Percentiles rank a stretch among this genome's conserved stretches.
Evolutionary conservation across 2,329 filamentous ascomycete genomes (phyloP).

Genomic region (Trichophyton equinum): DNA sequence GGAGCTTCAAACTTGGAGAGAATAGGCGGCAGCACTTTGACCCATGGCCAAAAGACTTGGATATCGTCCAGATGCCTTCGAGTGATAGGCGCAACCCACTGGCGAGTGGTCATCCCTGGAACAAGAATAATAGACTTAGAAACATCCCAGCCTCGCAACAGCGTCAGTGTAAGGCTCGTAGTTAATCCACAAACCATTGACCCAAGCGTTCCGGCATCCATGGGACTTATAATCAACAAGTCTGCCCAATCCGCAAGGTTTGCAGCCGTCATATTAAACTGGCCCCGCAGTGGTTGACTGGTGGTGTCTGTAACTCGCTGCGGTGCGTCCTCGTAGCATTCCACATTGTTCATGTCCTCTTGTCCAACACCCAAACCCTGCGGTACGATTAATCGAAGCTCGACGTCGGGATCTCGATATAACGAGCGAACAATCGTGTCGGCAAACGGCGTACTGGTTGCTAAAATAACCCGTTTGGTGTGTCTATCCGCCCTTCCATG

Average conservation of each 20-base stretch:
- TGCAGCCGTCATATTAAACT: conserved; percentile 32
- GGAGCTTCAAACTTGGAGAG: conserved; percentile 63
- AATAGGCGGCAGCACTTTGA: conserved; percentile 67
- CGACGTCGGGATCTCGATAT: conserved; percentile 27
- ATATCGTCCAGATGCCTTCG: conserved; percentile 79
- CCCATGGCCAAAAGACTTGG: conserved; percentile 73
- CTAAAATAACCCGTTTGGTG: conserved; percentile 24
- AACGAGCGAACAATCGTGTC: conserved; percentile 28
- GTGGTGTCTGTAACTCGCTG: conserved; percentile 18
- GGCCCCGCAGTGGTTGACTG: conserved; percentile 27
- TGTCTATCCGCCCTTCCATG: neutral
- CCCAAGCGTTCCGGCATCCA: conserved; percentile 71
- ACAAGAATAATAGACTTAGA: conserved; percentile 75
- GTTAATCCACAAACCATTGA: conserved; percentile 80
- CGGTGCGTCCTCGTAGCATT: conserved; percentile 31
- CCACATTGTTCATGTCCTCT: conserved; percentile 25
- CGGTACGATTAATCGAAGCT: conserved; percentile 32
- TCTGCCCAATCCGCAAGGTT: conserved; percentile 80
- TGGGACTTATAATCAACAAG: conserved; percentile 68
- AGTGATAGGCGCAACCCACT: conserved; percentile 85
- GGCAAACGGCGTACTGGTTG: conserved; percentile 30
- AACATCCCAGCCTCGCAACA: conserved; percentile 75
- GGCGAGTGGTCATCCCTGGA: conserved; percentile 75
- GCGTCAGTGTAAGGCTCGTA: conserved; percentile 66
- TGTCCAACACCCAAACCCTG: conserved; percentile 15